Conservation (phyloP, 352 stramenopile species). For the Pythium aristosporum region DNA sequence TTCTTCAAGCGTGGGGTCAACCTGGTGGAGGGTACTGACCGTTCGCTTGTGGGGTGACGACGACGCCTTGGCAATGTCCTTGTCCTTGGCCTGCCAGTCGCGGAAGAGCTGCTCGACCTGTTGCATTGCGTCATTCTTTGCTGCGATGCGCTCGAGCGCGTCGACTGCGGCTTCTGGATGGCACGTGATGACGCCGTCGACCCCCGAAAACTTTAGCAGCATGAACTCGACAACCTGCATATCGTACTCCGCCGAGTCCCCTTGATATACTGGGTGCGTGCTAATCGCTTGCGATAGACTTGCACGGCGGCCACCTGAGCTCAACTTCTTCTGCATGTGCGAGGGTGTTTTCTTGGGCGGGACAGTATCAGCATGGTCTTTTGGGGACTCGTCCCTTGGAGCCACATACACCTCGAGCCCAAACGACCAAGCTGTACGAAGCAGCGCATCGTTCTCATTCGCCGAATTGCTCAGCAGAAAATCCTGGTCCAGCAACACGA, state of each 20-base stretch:
- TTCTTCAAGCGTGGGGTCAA: neutral
- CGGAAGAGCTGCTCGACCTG: slow-evolving; percentile 38
- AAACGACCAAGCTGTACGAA: slow-evolving; percentile 26
- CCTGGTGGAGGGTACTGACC: neutral
- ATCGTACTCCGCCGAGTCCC: slow-evolving; percentile 17
- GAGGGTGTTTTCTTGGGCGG: neutral
- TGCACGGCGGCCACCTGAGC: neutral
- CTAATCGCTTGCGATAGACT: slow-evolving; percentile 15
- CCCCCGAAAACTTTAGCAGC: slow-evolving; percentile 34
- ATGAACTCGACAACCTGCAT: slow-evolving; percentile 34
- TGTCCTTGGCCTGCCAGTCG: slow-evolving; percentile 36
- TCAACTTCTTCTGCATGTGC: neutral
- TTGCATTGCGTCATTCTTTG: slow-evolving; percentile 30
- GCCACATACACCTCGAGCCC: slow-evolving; percentile 34
- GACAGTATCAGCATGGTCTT: neutral
- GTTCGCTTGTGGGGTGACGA: slow-evolving; percentile 5
- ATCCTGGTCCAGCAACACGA: slow-evolving; percentile 34
- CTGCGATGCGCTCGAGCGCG: slow-evolving; percentile 27
- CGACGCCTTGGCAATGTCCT: neutral
- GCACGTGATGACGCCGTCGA: slow-evolving; percentile 35
- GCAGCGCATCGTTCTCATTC: slow-evolving; percentile 34
- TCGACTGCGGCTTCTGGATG: slow-evolving; percentile 30
- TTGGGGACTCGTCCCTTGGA: slow-evolving; percentile 18
- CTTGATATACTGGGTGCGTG: neutral
- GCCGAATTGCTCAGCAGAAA: slow-evolving; percentile 34